Evolutionary conservation across 192 early-diverging fungal genomes (phyloP).

Genomic region (Linnemannia zychae): DNA sequence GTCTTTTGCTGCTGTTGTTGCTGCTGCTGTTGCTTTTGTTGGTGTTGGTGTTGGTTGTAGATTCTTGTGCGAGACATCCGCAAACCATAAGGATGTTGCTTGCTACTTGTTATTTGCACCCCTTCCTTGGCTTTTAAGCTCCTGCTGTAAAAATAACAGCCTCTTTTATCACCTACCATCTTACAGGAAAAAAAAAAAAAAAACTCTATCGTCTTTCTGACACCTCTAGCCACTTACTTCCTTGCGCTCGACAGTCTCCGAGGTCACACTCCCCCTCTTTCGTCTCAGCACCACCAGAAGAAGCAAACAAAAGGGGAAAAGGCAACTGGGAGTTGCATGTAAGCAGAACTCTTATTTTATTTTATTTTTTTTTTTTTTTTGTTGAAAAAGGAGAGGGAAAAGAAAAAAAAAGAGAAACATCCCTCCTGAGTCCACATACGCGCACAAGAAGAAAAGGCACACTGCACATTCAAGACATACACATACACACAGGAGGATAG

Average conservation of each 20-base stretch:
- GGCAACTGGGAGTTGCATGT: not conserved
- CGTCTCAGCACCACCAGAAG: not conserved
- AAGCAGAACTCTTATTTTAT: not conserved
- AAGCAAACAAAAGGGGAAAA: not conserved
- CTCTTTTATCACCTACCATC: not conserved
- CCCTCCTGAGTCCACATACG: not conserved
- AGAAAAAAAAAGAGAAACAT: not conserved
- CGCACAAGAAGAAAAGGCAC: not conserved
- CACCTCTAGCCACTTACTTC: not conserved
- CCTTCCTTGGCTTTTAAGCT: not conserved
- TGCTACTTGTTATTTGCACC: not conserved
- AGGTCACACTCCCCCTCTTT: not conserved
- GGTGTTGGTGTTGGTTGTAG: not conserved
- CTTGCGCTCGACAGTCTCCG: not conserved
- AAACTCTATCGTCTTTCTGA: not conserved
- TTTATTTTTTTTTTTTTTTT: not conserved
- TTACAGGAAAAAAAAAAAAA: not conserved
- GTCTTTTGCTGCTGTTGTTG: not conserved
- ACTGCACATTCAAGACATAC: slow-evolving; percentile 9
- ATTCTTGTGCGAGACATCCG: slow-evolving; percentile 12
- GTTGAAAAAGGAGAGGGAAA: not conserved
- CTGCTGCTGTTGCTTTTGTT: not conserved
- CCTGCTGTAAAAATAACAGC: not conserved
- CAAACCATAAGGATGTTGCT: not conserved
- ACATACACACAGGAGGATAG: not conserved